These are phyloP conservation scores for Chloris gayana DNA, from an alignment of 176 grass and related monocot species.

Conservation along the genomic window DNA sequence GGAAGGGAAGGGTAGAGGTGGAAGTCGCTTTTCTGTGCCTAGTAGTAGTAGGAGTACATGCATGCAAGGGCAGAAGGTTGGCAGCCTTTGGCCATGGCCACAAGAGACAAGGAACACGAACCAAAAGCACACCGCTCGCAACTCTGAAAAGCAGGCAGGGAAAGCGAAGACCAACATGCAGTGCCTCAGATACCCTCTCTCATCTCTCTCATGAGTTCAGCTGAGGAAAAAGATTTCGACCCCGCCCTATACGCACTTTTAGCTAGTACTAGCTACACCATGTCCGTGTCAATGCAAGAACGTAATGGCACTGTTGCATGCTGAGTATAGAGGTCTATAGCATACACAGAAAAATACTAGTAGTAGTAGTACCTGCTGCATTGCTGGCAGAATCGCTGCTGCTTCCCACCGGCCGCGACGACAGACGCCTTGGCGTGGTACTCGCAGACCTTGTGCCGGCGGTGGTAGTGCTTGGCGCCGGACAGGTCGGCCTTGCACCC, in stretches of 20 bases:
- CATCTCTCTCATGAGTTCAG: neutral
- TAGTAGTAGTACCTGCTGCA: constrained; percentile 88
- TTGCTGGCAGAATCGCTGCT: constrained; percentile 98
- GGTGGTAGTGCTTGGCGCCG: constrained; percentile 92
- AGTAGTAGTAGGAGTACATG: too few relatives aligned
- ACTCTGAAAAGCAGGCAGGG: constrained; percentile 22
- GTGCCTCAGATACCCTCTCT: neutral
- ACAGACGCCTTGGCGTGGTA: constrained; percentile 92
- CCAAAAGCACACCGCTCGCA: constrained; percentile 23
- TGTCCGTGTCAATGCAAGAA: constrained; percentile 15
- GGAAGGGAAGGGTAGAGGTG: neutral
- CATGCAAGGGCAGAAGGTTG: neutral
- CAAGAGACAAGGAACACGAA: constrained; percentile 41
- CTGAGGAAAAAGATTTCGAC: too few relatives aligned
- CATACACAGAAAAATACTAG: too few relatives aligned
- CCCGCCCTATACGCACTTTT: neutral
- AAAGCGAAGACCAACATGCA: neutral
- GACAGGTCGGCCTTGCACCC: constrained; percentile 87
- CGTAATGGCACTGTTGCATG: neutral
- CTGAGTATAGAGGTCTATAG: neutral
- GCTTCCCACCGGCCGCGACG: constrained; percentile 65
- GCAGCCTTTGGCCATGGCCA: constrained; percentile 39
- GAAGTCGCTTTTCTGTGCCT: constrained; percentile 6
- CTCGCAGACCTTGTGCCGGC: constrained; percentile 98
- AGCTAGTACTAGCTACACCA: neutral